phyloP scores from a whole-genome alignment of 495 filamentous ascomycete genomes.

The Pseudotulostoma volvatum region DNA sequence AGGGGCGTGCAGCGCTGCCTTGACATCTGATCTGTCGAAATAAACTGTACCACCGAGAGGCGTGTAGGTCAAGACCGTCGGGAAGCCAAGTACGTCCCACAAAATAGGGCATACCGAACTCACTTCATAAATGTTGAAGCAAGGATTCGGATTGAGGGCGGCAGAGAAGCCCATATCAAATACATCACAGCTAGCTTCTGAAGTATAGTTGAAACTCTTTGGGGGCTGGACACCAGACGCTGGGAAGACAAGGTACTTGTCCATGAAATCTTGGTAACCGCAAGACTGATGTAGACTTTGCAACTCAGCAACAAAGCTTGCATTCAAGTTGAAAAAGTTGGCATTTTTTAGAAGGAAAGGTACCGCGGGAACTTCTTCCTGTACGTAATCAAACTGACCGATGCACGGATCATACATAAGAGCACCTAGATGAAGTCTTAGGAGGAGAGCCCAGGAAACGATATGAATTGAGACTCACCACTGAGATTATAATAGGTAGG shows the following conservation, averaged over 20 bases:
- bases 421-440: conserved; percentile 13
- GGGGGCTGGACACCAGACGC: conserved; percentile 22
- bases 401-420: conserved; percentile 28
- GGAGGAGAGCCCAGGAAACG: no score
- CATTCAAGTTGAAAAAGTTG: conserved; percentile 47
- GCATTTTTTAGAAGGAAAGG: conserved; percentile 34
- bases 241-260: conserved; percentile 49
- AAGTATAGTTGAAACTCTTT: conserved; percentile 4
- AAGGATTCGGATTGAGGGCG: conserved; percentile 40
- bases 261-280: conserved; percentile 46
- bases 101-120: conserved; percentile 56
- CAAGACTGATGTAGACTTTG: conserved; percentile 39
- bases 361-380: conserved; percentile 27
- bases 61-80: conserved; percentile 22
- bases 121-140: conserved; percentile 67
- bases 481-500: conserved; percentile 47
- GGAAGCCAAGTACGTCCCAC: conserved; percentile 61
- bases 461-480: no score
- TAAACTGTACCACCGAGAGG: conserved; percentile 43
- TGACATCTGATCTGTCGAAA: conserved; percentile 65
- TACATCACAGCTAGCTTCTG: conserved; percentile 17
- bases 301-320: conserved; percentile 43
- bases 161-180: conserved; percentile 20
- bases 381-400: conserved; percentile 23
- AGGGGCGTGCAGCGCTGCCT: conserved; percentile 57